A percentile compares a stretch with the other conserved stretches of the same genome.
Conservation (phyloP, 371 early-diverging fungal genomes). For the Phascolomyces articulosus region DNA sequence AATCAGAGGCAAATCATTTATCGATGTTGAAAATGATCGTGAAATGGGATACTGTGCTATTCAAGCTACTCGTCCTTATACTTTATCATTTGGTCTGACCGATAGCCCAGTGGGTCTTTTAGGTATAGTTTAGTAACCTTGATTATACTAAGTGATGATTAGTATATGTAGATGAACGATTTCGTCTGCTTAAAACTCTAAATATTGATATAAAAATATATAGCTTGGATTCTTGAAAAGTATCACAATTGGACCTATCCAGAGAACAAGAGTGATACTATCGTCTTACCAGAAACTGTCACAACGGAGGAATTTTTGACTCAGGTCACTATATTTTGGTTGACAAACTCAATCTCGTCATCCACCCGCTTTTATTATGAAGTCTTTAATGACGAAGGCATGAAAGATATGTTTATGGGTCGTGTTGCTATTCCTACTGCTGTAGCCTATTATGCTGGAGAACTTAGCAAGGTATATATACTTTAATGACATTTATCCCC, state of each 20-base stretch:
- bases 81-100: constrained; percentile 56
- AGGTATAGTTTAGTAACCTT: constrained; percentile 15
- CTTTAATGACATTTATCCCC: no score
- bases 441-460: constrained; percentile 60
- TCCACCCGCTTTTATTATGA: constrained; percentile 73
- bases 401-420: background rate
- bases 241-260: constrained; percentile 59
- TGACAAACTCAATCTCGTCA: constrained; percentile 65
- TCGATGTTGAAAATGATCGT: constrained; percentile 23
- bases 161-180: no score
- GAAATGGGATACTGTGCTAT: constrained; percentile 57
- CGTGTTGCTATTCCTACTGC: constrained; percentile 47
- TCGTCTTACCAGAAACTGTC: constrained; percentile 48
- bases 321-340: constrained; percentile 63
- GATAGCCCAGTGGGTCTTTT: constrained; percentile 66
- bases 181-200: no score
- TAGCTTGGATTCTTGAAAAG: constrained; percentile 71
- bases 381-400: background rate
- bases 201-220: background rate
- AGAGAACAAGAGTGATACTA: constrained; percentile 20
- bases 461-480: constrained; percentile 51
- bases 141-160: no score
- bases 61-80: constrained; percentile 63
- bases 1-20: constrained; percentile 17
- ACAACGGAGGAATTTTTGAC: constrained; percentile 58